Percentiles rank a stretch among this genome's conserved stretches.
Conservation (phyloP, 2,329 filamentous ascomycete genomes). For the Colletotrichum lindemuthianum region DNA sequence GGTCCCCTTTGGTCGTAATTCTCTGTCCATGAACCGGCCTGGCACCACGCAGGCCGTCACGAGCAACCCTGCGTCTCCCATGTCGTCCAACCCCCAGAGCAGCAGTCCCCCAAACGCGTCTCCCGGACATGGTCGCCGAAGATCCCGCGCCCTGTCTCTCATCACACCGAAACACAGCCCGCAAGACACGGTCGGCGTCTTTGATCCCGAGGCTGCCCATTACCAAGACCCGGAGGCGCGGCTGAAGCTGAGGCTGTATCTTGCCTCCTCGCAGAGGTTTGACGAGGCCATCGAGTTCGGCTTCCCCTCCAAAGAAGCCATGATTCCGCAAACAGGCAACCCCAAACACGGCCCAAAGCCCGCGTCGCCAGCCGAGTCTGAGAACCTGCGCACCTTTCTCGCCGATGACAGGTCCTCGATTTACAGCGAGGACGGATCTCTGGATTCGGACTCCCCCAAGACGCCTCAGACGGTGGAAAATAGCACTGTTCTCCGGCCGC, state of each 20-base stretch:
- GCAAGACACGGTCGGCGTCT: slow-evolving; percentile 58
- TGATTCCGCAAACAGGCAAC: slow-evolving; percentile 47
- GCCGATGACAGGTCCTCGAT: slow-evolving; percentile 67
- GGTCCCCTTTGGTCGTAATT: slow-evolving; percentile 68
- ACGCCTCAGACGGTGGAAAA: slow-evolving; percentile 63
- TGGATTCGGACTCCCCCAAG: slow-evolving; percentile 69
- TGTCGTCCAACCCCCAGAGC: slow-evolving; percentile 40
- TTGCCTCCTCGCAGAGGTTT: slow-evolving; percentile 92
- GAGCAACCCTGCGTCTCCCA: slow-evolving; percentile 34
- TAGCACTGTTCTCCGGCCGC: slow-evolving; percentile 43
- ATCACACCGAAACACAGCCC: slow-evolving; percentile 60
- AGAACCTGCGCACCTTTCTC: slow-evolving; percentile 66
- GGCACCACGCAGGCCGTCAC: slow-evolving; percentile 52
- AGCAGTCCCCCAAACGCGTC: slow-evolving; percentile 26
- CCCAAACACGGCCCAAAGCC: slow-evolving; percentile 35
- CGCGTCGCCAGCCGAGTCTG: slow-evolving; percentile 50
- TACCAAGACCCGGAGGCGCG: slow-evolving; percentile 92
- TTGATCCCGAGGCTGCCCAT: slow-evolving; percentile 80
- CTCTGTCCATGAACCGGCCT: slow-evolving; percentile 60
- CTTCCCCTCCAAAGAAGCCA: slow-evolving; percentile 74
- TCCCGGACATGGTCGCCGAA: slow-evolving; percentile 55
- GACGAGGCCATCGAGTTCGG: slow-evolving; percentile 95
- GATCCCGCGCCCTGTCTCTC: slow-evolving; percentile 65
- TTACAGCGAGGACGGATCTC: slow-evolving; percentile 65
- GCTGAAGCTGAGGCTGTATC: slow-evolving; percentile 84